phyloP scores from a whole-genome alignment of 768 basidiomycete species.

The Boletus sp. region DNA sequence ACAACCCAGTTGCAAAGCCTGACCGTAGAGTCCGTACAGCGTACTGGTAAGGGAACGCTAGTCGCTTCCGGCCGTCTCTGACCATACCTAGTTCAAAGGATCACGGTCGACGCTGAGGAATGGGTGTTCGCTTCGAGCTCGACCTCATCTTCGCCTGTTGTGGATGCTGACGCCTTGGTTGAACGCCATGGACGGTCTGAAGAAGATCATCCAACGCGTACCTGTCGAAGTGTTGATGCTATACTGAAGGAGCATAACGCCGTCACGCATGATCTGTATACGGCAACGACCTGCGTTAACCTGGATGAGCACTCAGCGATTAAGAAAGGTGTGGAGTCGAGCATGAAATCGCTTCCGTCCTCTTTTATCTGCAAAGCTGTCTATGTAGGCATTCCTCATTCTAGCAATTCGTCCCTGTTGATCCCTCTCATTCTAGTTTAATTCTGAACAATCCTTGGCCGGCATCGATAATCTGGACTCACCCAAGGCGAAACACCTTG shows the following conservation, averaged over 20 bases:
- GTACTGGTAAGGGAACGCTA: not conserved
- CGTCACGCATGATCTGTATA: constrained; percentile 14
- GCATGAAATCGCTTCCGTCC: constrained; percentile 8
- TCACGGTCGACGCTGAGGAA: constrained; percentile 4
- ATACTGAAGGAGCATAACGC: not conserved
- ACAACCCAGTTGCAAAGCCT: not conserved
- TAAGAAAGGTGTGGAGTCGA: constrained; percentile 2
- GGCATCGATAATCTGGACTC: not conserved
- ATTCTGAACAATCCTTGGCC: constrained; percentile 3
- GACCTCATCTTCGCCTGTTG: not conserved
- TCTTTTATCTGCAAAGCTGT: constrained; percentile 8
- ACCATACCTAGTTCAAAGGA: constrained; percentile 6
- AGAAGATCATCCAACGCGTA: not conserved
- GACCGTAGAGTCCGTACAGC: constrained; percentile 6
- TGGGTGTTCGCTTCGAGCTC: not conserved
- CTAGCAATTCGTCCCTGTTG: not conserved
- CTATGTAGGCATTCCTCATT: not conserved
- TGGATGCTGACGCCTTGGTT: not conserved
- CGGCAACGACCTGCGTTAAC: not conserved
- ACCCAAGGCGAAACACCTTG: not conserved
- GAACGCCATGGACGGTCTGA: not conserved
- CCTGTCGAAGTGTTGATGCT: not conserved
- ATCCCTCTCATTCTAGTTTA: constrained; percentile 6
- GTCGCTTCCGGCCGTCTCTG: not conserved
- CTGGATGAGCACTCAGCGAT: constrained; percentile 2